phyloP scores from a whole-genome alignment of 306 rosid genomes.

The Pterocarpus santalinus region DNA sequence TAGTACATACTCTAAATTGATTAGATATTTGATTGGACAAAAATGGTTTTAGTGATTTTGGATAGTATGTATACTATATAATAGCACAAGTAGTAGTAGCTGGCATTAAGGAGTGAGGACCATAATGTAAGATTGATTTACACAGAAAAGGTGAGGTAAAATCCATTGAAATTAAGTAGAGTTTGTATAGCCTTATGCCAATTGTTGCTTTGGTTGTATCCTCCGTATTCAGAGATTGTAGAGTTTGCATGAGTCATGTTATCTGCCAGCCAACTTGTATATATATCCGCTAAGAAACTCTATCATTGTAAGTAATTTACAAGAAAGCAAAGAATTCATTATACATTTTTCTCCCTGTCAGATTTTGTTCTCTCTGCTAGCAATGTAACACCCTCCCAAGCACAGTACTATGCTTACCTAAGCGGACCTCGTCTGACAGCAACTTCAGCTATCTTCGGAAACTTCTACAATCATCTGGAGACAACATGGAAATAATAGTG shows the following conservation, averaged over 20 bases:
- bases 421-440: too few species aligned
- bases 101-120: too few species aligned
- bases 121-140: too few species aligned
- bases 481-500: too few species aligned
- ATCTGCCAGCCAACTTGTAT: conserved; percentile 18
- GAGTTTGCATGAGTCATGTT: background rate
- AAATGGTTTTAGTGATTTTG: background rate
- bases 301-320: conserved; percentile 20
- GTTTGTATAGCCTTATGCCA: background rate
- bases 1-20: conserved; percentile 4
- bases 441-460: too few species aligned
- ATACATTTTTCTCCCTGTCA: conserved; percentile 1
- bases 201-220: background rate
- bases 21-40: background rate
- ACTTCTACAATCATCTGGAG: too few species aligned
- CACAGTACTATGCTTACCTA: too few species aligned
- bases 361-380: conserved; percentile 1
- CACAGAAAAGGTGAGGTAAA: background rate
- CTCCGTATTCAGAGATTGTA: conserved; percentile 13
- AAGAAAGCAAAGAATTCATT: background rate
- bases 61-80: too few species aligned
- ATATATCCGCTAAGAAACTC: conserved; percentile 24
- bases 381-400: too few species aligned
- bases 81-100: too few species aligned
- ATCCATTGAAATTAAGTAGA: too few species aligned